These are phyloP conservation scores for Suhomyces kunorum DNA, from an alignment of 1,139 yeast genomes.

Conservation along the genomic window DNA sequence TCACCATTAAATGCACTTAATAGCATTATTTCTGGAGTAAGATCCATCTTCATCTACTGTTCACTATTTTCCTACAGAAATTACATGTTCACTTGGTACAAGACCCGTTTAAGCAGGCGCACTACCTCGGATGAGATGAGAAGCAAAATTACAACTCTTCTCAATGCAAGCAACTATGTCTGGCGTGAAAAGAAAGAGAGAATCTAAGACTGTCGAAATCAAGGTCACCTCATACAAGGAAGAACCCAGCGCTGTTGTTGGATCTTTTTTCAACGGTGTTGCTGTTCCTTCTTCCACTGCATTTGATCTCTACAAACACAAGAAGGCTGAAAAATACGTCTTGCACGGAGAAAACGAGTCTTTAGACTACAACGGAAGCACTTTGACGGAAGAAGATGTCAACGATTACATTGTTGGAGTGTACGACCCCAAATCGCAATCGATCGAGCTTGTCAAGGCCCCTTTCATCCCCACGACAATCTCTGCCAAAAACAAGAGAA, in stretches of 20 bases:
- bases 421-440: conserved; percentile 60
- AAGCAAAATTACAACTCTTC: conserved; percentile 7
- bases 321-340: conserved; percentile 45
- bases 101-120: no score
- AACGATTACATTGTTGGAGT: conserved; percentile 63
- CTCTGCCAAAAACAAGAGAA: conserved; percentile 53
- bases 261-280: conserved; percentile 75
- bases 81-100: no score
- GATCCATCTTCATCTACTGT: no score
- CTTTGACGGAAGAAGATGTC: conserved; percentile 39
- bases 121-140: conserved; percentile 17
- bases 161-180: conserved; percentile 15
- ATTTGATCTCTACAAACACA: conserved; percentile 65
- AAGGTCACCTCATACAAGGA: conserved; percentile 32
- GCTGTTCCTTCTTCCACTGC: conserved; percentile 57
- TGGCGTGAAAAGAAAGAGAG: conserved; percentile 27
- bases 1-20: no score
- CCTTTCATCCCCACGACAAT: conserved; percentile 60
- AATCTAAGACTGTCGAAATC: conserved; percentile 31
- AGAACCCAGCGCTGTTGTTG: conserved; percentile 45
- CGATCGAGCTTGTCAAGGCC: conserved; percentile 62
- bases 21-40: no score
- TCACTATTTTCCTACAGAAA: no score
- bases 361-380: conserved; percentile 71
- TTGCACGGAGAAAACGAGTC: conserved; percentile 78